These are phyloP conservation scores for Mallotus nudiflorus DNA, from an alignment of 345 rosid species.

Conservation along the genomic window DNA sequence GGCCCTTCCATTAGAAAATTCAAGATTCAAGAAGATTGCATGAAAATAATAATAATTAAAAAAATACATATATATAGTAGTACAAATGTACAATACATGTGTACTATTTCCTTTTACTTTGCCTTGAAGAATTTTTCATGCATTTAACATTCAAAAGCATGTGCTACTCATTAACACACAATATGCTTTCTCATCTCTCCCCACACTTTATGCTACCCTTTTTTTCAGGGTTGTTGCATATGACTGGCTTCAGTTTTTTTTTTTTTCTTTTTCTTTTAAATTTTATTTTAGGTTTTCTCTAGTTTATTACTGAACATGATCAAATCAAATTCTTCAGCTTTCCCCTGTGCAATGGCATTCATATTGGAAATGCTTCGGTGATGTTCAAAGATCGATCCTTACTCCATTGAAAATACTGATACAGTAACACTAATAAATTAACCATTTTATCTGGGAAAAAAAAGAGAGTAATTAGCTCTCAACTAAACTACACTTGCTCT, in stretches of 20 bases:
- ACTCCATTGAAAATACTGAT: too few relatives aligned
- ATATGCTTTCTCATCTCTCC: neutral
- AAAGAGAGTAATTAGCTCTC: too few relatives aligned
- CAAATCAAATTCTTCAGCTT: too few relatives aligned
- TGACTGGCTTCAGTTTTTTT: neutral
- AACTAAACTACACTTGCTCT: too few relatives aligned
- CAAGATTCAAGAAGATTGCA: neutral
- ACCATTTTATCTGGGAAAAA: too few relatives aligned
- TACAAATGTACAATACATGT: conserved; percentile 1
- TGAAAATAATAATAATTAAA: neutral
- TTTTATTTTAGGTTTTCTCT: too few relatives aligned
- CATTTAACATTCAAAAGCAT: neutral
- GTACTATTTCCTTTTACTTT: neutral
- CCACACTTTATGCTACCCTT: neutral
- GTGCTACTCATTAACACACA: neutral
- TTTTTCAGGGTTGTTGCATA: neutral
- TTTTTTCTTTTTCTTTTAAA: neutral
- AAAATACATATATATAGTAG: neutral
- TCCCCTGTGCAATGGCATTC: too few relatives aligned
- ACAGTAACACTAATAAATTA: too few relatives aligned
- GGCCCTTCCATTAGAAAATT: too few relatives aligned
- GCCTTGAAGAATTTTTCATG: neutral
- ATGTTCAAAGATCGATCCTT: too few relatives aligned
- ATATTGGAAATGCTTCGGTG: too few relatives aligned
- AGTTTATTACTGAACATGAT: too few relatives aligned